A percentile compares a stretch with the other conserved stretches of the same genome.
phyloP scores from a whole-genome alignment of 305 asterid genomes.

The Andrographis paniculata region DNA sequence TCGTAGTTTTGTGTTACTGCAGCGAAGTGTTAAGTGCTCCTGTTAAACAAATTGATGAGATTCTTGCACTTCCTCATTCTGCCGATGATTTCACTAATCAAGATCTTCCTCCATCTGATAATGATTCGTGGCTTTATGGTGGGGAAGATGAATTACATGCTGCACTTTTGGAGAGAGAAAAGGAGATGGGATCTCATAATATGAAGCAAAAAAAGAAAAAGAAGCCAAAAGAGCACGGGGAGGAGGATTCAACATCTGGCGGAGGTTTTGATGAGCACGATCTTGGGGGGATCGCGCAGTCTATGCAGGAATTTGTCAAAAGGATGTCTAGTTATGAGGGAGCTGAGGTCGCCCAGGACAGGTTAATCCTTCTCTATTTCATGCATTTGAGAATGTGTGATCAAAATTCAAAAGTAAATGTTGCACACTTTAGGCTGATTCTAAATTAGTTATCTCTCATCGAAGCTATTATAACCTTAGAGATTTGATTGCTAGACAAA shows the following conservation, averaged over 20 bases:
- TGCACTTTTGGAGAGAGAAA: slow-evolving; percentile 78
- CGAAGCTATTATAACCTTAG: too few species aligned
- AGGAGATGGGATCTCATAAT: slow-evolving; percentile 74
- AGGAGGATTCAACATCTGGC: slow-evolving; percentile 35
- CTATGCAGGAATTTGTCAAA: slow-evolving; percentile 74
- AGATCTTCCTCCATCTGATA: slow-evolving; percentile 80
- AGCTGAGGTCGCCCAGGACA: slow-evolving; percentile 76
- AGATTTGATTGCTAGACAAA: too few species aligned
- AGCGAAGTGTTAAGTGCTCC: slow-evolving; percentile 80
- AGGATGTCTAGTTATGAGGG: slow-evolving; percentile 76
- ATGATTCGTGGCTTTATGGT: slow-evolving; percentile 89
- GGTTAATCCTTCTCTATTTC: slow-evolving; percentile 29
- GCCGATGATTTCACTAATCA: slow-evolving; percentile 49
- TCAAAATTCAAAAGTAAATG: too few species aligned
- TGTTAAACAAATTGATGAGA: slow-evolving; percentile 67
- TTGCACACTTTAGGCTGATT: too few species aligned
- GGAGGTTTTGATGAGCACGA: slow-evolving; percentile 39
- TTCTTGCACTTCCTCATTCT: slow-evolving; percentile 69
- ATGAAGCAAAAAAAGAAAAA: slow-evolving; percentile 49
- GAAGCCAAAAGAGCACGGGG: slow-evolving; percentile 47
- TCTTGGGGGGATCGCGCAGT: slow-evolving; percentile 73
- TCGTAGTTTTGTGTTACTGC: too few species aligned
- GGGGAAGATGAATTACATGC: slow-evolving; percentile 85
- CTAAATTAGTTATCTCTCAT: too few species aligned
- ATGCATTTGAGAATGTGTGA: slow-evolving; percentile 11